Base-by-base conservation (phyloP, 306 rosid species). In the Pyrus betulifolia region DNA sequence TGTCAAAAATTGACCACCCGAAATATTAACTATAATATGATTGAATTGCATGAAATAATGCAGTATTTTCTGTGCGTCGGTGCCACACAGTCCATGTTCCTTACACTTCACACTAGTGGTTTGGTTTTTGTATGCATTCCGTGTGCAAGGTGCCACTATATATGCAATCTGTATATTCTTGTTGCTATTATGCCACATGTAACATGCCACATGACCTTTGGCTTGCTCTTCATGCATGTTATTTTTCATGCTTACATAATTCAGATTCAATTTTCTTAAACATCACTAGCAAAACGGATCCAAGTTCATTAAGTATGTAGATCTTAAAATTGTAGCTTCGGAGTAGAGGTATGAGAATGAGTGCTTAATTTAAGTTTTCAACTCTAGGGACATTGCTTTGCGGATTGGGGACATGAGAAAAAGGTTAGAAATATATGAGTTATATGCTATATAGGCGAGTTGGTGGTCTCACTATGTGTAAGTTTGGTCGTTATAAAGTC, bases 1-100 rank as follows among this genome's bases (percentile, higher is more conserved):
- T 35, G 76, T 30, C 67, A 72, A 57, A 35, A 13, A 52, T 58
- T 58, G 76, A 72, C 76, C 76, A 58, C 45, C 6, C 76, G 4
- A 74, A 17, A 9, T 17, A 49, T 9, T 9, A 28, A 1, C 25
- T 10, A 57, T n/a, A 57, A n/a, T 25, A 61, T 61, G 38, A 61
- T 61, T 63, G 65, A 22, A 60, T 22, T 60, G 31, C 8, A 60
- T 60, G 65, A 60, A 35, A 66, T 33, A 66, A 35, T 66, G 17
- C 11, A 27, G 22, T 66, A 19, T 18, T 21, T 33, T 66, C 17
- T 5, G 11, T 33, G 70, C n/a, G 70, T 66, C 70, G 70, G 69
- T 64, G 69, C 12, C 8, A 13, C 44, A 63, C 23, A 17, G 44
- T 30, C 68, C 69, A 64, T 18, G 42, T 64, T 64, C 45, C 42